phyloP scores from a whole-genome alignment of 2,329 filamentous ascomycete genomes.

The Alternaria triticina region DNA sequence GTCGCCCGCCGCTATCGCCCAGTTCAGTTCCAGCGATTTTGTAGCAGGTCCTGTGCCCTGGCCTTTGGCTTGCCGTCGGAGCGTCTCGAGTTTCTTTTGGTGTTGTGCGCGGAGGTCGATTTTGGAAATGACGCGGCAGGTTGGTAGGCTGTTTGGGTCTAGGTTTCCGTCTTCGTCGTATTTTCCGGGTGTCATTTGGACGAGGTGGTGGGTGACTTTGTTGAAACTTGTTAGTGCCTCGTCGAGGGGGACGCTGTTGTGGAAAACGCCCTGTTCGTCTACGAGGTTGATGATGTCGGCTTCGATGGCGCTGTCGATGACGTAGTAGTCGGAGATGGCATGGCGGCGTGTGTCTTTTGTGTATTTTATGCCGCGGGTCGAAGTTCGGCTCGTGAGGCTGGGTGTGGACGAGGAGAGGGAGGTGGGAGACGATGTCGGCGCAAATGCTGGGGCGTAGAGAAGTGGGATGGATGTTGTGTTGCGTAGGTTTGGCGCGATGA shows the following conservation, averaged over 20 bases:
- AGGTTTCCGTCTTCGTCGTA: constrained; percentile 29
- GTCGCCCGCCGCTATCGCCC: constrained; percentile 81
- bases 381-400: constrained; percentile 14
- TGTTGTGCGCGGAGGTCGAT: constrained; percentile 55
- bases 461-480: constrained; percentile 22
- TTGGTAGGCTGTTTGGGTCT: constrained; percentile 58
- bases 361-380: constrained; percentile 29
- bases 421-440: constrained; percentile 11
- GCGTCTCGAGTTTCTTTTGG: constrained; percentile 53
- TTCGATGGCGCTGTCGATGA: constrained; percentile 58
- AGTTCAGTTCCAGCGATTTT: constrained; percentile 90
- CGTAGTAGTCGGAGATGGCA: constrained; percentile 48
- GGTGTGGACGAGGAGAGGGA: constrained; percentile 6
- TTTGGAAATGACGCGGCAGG: constrained; percentile 75
- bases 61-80: constrained; percentile 50
- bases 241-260: constrained; percentile 35
- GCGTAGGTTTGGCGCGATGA: constrained; percentile 48
- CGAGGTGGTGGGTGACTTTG: constrained; percentile 57
- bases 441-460: constrained; percentile 28
- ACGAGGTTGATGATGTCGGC: constrained; percentile 54
- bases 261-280: constrained; percentile 47
- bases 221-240: constrained; percentile 56
- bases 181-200: constrained; percentile 53
- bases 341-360: constrained; percentile 43
- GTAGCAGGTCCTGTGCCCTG: constrained; percentile 35